A percentile compares a stretch with the other conserved stretches of the same genome.
phyloP scores from a whole-genome alignment of 1,139 yeast genomes.

The Hansenula sp. region DNA sequence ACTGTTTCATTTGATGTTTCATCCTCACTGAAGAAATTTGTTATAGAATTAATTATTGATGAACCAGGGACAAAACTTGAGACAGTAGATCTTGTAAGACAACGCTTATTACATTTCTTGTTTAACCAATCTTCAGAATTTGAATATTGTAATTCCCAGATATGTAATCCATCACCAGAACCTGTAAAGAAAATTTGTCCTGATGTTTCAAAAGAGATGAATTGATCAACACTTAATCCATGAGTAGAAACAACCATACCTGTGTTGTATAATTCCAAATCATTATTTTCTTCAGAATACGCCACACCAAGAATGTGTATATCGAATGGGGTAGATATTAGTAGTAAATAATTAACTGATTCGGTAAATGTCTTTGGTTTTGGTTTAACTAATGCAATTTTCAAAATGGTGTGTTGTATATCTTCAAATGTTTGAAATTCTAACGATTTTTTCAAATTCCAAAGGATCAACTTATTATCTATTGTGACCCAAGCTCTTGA shows the following conservation, averaged over 20 bases:
- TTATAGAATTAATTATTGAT: constrained; percentile 33
- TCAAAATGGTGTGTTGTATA: constrained; percentile 69
- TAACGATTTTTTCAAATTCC: constrained; percentile 63
- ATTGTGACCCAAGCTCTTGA: constrained; percentile 85
- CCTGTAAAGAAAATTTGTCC: constrained; percentile 86
- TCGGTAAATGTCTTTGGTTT: constrained; percentile 76
- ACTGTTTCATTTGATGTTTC: constrained; percentile 28
- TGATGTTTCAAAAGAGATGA: constrained; percentile 55
- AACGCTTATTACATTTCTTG: constrained; percentile 76
- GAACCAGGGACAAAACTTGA: constrained; percentile 53
- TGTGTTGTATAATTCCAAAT: constrained; percentile 73
- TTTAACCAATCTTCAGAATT: constrained; percentile 85
- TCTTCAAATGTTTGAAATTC: constrained; percentile 83
- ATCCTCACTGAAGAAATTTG: constrained; percentile 24
- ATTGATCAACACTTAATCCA: constrained; percentile 69
- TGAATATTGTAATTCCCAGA: constrained; percentile 89
- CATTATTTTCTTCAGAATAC: constrained; percentile 42
- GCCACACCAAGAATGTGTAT: constrained; percentile 76
- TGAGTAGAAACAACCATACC: constrained; percentile 76
- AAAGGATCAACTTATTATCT: constrained; percentile 76
- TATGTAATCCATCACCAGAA: constrained; percentile 65
- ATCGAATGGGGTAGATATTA: constrained; percentile 78
- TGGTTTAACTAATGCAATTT: constrained; percentile 76
- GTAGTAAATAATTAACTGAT: constrained; percentile 63
- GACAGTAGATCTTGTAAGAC: constrained; percentile 68